A percentile compares a stretch with the other conserved stretches of the same genome.
phyloP scores from a whole-genome alignment of 352 stramenopile species.

The Phytophthora sp. region DNA sequence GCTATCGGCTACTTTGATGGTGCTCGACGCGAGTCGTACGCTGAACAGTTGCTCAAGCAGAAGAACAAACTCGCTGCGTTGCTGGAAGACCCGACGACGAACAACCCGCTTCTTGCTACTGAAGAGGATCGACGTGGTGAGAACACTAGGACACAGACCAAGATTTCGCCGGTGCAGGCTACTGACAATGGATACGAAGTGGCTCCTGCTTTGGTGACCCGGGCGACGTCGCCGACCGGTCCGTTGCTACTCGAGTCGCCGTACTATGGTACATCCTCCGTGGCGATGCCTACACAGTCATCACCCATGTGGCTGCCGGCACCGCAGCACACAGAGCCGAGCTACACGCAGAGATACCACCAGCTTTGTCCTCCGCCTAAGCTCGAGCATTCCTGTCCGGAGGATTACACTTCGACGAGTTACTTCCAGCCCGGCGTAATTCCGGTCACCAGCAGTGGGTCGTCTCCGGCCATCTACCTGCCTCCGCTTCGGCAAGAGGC shows the following conservation, averaged over 20 bases:
- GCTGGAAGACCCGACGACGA: constrained; percentile 66
- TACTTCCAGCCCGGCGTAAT: constrained; percentile 16
- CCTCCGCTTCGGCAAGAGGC: constrained; percentile 47
- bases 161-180: constrained; percentile 8
- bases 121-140: constrained; percentile 34
- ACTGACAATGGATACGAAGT: constrained; percentile 12
- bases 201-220: constrained; percentile 15
- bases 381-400: constrained; percentile 7
- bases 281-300: constrained; percentile 9
- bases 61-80: constrained; percentile 73
- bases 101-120: constrained; percentile 44
- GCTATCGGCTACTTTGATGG: constrained; percentile 83
- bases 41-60: constrained; percentile 74
- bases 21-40: constrained; percentile 69
- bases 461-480: constrained; percentile 25
- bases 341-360: constrained; percentile 25
- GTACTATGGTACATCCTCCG: constrained; percentile 6
- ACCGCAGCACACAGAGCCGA: constrained; percentile 12
- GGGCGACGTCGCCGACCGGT: constrained; percentile 35
- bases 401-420: constrained; percentile 8
- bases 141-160: constrained; percentile 8
- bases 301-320: constrained; percentile 18
- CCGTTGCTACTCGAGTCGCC: constrained; percentile 32
- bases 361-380: constrained; percentile 25
- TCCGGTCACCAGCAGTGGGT: constrained; percentile 4